Conservation (phyloP, 2,329 filamentous ascomycete species). For the Exophiala oligosperma region DNA sequence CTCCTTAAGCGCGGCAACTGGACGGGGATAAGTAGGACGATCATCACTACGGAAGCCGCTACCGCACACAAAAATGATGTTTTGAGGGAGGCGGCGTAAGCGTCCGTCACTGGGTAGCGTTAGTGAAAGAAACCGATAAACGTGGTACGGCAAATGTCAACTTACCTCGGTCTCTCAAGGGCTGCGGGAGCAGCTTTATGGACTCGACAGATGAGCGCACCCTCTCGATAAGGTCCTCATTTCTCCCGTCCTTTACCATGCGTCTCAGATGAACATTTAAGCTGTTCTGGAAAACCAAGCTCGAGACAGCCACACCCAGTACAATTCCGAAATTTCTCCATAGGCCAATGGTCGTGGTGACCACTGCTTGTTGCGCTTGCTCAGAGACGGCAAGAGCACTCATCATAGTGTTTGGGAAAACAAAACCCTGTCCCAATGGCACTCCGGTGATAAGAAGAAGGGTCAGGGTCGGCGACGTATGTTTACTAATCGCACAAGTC, state of each 20-base stretch:
- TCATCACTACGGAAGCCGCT: slow-evolving; percentile 14
- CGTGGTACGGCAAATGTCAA: background rate
- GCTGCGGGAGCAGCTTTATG: slow-evolving; percentile 10
- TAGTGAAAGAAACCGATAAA: background rate
- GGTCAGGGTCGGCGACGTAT: slow-evolving; percentile 40
- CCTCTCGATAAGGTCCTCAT: slow-evolving; percentile 6
- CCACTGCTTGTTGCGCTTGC: slow-evolving; percentile 45
- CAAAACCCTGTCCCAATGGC: slow-evolving; percentile 42
- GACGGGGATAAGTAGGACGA: slow-evolving; percentile 15
- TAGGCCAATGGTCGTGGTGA: slow-evolving; percentile 29
- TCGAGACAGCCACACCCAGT: slow-evolving; percentile 22
- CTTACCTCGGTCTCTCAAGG: slow-evolving; percentile 13
- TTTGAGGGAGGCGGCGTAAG: slow-evolving; percentile 21
- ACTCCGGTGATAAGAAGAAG: slow-evolving; percentile 41
- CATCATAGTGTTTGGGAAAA: slow-evolving; percentile 43
- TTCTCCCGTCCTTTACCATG: slow-evolving; percentile 4
- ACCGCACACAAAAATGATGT: slow-evolving; percentile 20
- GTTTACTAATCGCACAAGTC: slow-evolving; percentile 38
- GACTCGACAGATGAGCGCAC: slow-evolving; percentile 14
- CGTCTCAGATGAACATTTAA: slow-evolving; percentile 10
- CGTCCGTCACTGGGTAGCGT: slow-evolving; percentile 15
- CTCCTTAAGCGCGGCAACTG: slow-evolving; percentile 15
- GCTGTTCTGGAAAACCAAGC: slow-evolving; percentile 22
- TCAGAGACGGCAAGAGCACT: slow-evolving; percentile 43
- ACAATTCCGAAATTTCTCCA: slow-evolving; percentile 24